Conservation (phyloP, 1,284 basidiomycete genomes). For the Athelia psychrophila region DNA sequence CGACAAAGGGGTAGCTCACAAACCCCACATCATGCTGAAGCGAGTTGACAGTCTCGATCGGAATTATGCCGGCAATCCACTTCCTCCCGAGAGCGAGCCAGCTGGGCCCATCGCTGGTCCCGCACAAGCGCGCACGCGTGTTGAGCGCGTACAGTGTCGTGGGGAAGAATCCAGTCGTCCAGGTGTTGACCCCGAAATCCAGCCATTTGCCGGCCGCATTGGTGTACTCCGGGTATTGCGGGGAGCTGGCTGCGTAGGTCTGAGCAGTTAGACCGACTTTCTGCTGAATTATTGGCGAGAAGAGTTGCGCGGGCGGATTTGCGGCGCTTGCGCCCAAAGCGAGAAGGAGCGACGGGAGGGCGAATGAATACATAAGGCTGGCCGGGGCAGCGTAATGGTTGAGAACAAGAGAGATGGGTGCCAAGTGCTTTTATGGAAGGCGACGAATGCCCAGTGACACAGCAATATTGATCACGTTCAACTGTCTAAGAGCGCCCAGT, state of each 20-base stretch:
- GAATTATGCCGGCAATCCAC: conserved; percentile 48
- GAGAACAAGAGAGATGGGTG: no score
- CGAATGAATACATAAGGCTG: no score
- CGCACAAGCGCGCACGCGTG: conserved; percentile 46
- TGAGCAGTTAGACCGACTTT: conserved; percentile 55
- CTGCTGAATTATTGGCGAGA: conserved; percentile 49
- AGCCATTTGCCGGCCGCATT: conserved; percentile 45
- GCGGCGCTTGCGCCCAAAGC: no score
- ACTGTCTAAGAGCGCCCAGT: no score
- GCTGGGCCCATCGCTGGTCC: conserved; percentile 35
- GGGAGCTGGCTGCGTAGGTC: conserved; percentile 32
- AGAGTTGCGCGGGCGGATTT: conserved; percentile 40
- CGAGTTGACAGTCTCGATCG: conserved; percentile 40
- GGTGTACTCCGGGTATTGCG: conserved; percentile 60
- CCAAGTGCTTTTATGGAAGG: no score
- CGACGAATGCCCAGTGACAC: no score
- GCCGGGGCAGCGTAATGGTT: no score
- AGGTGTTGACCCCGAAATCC: conserved; percentile 50
- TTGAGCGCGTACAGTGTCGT: conserved; percentile 57
- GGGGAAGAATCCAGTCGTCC: conserved; percentile 73
- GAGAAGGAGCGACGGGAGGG: no score
- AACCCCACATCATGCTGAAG: conserved; percentile 71
- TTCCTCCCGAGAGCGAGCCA: conserved; percentile 52
- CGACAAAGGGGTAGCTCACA: conserved; percentile 61
- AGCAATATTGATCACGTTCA: no score